Base-by-base conservation (phyloP, 768 basidiomycete species). In the Sistotremastrum suecicum region DNA sequence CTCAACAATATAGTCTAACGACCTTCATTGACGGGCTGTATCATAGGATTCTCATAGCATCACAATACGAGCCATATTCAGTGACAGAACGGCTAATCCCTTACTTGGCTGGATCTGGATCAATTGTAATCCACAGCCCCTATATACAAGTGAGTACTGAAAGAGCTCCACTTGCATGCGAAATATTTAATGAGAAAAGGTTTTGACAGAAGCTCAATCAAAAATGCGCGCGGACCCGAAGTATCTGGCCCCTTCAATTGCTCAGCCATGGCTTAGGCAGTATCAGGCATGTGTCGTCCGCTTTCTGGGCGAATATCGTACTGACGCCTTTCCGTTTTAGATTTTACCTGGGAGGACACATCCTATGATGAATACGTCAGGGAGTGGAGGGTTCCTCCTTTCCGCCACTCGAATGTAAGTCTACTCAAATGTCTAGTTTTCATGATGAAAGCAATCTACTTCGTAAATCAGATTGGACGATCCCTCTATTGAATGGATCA, bases 291-390 rank as follows among this genome's bases (percentile, higher is more conserved):
- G 48, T n/a, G 43, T 43, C n/a, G 30, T 39, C 30, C 12, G 34
- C 28, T 32, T 36, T 34, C 8, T 4, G 29, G 9, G 2, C 29
- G 35, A 10, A 7, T 36, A 37, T 20, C 31, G 12, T 36, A 43
- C 32, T 37, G 30, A 35, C 37, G 49, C n/a, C 40, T 12, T 6
- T 46, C 20, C 41, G 35, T 7, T 37, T 5, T 47, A 75, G 66
- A 81, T 91, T 10, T 69, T 99, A n/a, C 95, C 95, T 28, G 94
- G 95, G 28, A 74, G 95, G 34, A 94, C 88, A 37, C 95, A 99
- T 65, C 95, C 95, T 3, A 78, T 75, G 51, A 98, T 99, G 95
- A 80, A 71, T 46, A 85, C 79, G 48, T 82, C 86, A 20, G 88
- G 87, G 7, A 80, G 83, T 1, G 92, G 90, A 9, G 94, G 95